Conservation (phyloP, 768 basidiomycete species). For the Phaeolepiota aurea region DNA sequence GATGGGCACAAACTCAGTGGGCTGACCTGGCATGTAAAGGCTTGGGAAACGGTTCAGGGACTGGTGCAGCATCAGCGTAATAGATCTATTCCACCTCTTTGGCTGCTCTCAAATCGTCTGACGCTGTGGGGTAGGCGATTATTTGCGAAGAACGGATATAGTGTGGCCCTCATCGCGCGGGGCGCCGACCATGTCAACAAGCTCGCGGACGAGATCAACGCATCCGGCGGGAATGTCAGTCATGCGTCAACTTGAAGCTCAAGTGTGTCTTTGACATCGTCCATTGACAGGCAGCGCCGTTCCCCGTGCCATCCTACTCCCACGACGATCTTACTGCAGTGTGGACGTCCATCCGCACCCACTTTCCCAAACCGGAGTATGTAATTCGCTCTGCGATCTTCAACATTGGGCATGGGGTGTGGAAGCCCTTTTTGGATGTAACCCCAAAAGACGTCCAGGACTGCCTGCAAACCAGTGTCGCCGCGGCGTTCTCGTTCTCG, state of each 20-base stretch:
- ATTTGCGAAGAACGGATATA: conserved; percentile 57
- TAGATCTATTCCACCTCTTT: conserved; percentile 16
- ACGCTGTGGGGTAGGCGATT: conserved; percentile 31
- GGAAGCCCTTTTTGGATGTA: conserved; percentile 61
- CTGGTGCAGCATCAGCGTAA: conserved; percentile 53
- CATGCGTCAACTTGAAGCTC: not conserved
- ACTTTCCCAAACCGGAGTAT: conserved; percentile 38
- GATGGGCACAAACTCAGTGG: not conserved
- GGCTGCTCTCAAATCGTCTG: not conserved
- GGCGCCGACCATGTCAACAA: conserved; percentile 41
- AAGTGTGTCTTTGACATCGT: not conserved
- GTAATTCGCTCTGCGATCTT: conserved; percentile 55
- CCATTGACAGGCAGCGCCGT: conserved; percentile 41
- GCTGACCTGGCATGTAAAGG: conserved; percentile 18
- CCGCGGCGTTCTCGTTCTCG: conserved; percentile 57
- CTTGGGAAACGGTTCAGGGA: conserved; percentile 38
- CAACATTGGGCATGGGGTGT: conserved; percentile 50
- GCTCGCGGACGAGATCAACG: conserved; percentile 46
- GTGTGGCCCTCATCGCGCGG: conserved; percentile 58
- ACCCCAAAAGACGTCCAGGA: conserved; percentile 48
- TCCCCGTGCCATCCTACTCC: conserved; percentile 44
- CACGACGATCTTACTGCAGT: conserved; percentile 41
- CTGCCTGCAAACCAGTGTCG: conserved; percentile 41
- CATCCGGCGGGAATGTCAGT: conserved; percentile 49
- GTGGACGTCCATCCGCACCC: conserved; percentile 36